These are phyloP conservation scores for Epithemia pelagica DNA, from an alignment of 108 stramenopile genomes.

Conservation along the genomic window DNA sequence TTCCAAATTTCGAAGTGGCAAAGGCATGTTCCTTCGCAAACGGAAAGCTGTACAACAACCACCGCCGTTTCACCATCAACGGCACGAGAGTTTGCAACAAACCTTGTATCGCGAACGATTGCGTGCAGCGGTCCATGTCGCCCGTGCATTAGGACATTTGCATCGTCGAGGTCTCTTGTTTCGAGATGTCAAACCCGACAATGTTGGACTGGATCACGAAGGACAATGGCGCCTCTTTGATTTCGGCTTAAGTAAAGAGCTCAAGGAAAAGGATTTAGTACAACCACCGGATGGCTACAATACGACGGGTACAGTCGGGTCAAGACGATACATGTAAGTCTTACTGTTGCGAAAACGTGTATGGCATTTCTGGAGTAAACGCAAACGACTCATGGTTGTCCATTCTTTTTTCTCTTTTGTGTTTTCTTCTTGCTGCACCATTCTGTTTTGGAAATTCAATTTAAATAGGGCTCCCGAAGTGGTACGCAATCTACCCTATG, in stretches of 20 bases:
- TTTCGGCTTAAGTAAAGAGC: constrained; percentile 65
- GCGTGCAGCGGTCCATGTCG: constrained; percentile 21
- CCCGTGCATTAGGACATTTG: constrained; percentile 26
- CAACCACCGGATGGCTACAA: constrained; percentile 24
- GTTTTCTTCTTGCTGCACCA: not conserved
- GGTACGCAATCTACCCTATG: constrained; percentile 30
- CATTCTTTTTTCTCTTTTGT: too few relatives aligned
- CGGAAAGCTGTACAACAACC: not conserved
- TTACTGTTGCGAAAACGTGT: too few relatives aligned
- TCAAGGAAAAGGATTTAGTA: constrained; percentile 21
- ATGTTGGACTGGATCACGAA: constrained; percentile 12
- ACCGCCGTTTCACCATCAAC: not conserved
- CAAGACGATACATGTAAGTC: constrained; percentile 32
- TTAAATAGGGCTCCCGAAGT: constrained; percentile 61
- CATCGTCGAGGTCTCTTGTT: constrained; percentile 19
- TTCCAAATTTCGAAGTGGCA: not conserved
- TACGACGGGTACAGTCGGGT: constrained; percentile 31
- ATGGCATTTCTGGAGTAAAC: too few relatives aligned
- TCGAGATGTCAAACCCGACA: constrained; percentile 37
- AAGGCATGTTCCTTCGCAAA: not conserved
- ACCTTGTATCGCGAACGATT: constrained; percentile 15
- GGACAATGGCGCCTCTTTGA: constrained; percentile 36
- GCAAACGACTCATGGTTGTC: too few relatives aligned
- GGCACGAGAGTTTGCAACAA: not conserved
- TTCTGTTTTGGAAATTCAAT: constrained; percentile 1